Base-by-base conservation (phyloP, 345 rosid genomes). In the Bretschneidera sinensis region DNA sequence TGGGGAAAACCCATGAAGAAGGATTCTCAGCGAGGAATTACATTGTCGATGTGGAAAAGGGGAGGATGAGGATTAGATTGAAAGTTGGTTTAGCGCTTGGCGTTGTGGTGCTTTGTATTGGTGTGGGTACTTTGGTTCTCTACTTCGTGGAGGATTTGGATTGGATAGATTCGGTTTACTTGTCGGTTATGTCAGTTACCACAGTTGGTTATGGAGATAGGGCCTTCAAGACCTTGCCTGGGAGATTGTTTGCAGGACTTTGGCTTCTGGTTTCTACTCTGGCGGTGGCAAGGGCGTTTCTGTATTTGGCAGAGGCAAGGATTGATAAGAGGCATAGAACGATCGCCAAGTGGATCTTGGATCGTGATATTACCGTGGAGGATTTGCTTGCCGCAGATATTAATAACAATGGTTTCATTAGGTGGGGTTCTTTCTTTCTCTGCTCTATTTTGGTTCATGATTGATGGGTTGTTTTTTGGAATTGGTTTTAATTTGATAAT, bases 171-270 rank as follows among this genome's bases (percentile, higher is more conserved):
- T 81, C 96, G 25, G 60, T 88, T 69, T 88, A 88, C 61, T 64
- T 85, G 68, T 78, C 96, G 21, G 91, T 88, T 56, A 83, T 88
- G 91, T 88, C 96, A 4, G 91, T 88, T 0, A 88, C 96, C 0
- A 88, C 91, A 0, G 96, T 88, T 20, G 96, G 96, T 5, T 88
- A 80, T 18, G 91, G 89, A 4, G 91, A 88, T 55, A 62, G 76
- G 48, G 96, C 91, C 6, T 88, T 85, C 55, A 75, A 77, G 61
- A 83, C 91, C 2, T 56, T 83, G 20, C 24, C 72, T 0, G 96
- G 96, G 16, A 55, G 96, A 63, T 69, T 88, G 33, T 85, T 88
- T 17, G 96, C 96, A 0, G 84, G 85, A 2, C 60, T 69, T 65
- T 88, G 91, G 96, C 83, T 88, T 5, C 69, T 88, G 1, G 62